Evolutionary conservation across 352 stramenopile genomes (phyloP).

Genomic region (Globisporangium viniferum): DNA sequence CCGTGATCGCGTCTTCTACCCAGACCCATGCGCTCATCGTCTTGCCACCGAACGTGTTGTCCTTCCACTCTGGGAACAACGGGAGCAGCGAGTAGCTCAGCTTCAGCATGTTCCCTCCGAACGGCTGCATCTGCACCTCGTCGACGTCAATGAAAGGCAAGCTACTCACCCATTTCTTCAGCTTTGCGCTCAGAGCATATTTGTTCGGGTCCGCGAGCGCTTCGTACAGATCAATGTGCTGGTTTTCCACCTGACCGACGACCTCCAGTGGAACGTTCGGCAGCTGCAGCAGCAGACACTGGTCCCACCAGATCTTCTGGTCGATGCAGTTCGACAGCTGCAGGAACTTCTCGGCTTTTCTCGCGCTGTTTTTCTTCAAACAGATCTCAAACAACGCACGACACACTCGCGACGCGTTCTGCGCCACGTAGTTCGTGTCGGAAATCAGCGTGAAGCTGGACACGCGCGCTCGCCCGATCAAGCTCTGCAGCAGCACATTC

Average conservation of each 20-base stretch:
- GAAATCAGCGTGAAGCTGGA: conserved; percentile 97
- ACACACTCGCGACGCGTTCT: conserved; percentile 97
- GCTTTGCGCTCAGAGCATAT: conserved; percentile 47
- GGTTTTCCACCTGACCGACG: conserved; percentile 80
- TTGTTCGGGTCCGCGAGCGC: conserved; percentile 35
- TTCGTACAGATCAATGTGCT: conserved; percentile 70
- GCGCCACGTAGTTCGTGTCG: conserved; percentile 99
- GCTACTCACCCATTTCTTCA: conserved; percentile 63
- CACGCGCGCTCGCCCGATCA: conserved; percentile 76
- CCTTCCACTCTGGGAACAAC: conserved; percentile 73
- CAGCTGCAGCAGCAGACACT: conserved; percentile 94
- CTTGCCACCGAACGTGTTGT: conserved; percentile 51
- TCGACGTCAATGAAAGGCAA: conserved; percentile 70
- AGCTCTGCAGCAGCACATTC: conserved; percentile 94
- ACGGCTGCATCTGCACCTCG: conserved; percentile 89
- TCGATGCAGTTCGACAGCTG: conserved; percentile 97
- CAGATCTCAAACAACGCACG: conserved; percentile 99
- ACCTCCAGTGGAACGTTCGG: conserved; percentile 86
- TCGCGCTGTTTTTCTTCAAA: conserved; percentile 86
- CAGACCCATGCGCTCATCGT: conserved; percentile 94
- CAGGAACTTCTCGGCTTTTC: conserved; percentile 92
- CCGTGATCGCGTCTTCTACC: conserved; percentile 94
- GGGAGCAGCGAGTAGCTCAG: conserved; percentile 80
- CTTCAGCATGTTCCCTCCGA: conserved; percentile 94
- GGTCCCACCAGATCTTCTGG: conserved; percentile 96